Evolutionary conservation across 2,329 filamentous ascomycete species (phyloP).

Genomic region (Xylaria hypoxylon): DNA sequence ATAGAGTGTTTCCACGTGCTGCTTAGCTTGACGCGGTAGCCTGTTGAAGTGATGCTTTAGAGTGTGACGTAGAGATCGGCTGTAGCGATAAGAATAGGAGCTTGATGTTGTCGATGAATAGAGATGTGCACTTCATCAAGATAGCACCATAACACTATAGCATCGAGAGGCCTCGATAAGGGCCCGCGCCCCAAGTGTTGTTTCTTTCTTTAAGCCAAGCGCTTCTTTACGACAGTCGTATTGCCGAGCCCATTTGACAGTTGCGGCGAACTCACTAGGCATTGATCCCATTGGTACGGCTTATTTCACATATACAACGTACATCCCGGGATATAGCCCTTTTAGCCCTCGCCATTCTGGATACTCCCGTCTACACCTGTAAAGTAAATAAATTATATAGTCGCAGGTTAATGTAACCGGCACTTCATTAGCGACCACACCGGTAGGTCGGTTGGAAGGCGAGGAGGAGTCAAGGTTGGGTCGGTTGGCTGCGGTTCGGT

Average conservation of each 20-base stretch:
- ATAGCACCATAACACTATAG: constrained; percentile 8
- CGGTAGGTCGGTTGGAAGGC: constrained; percentile 14
- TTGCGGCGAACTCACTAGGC: constrained; percentile 20
- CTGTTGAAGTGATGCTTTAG: background rate
- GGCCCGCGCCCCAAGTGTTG: background rate
- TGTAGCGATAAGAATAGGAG: constrained; percentile 13
- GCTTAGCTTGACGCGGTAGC: background rate
- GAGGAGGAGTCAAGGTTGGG: constrained; percentile 7
- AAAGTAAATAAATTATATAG: constrained; percentile 31
- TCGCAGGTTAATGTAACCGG: constrained; percentile 28
- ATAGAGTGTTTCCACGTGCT: background rate
- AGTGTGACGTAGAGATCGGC: background rate
- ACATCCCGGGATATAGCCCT: constrained; percentile 30
- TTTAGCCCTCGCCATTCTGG: constrained; percentile 32
- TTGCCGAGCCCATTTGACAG: constrained; percentile 30
- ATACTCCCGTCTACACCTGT: constrained; percentile 20
- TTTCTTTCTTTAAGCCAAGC: constrained; percentile 16
- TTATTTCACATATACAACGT: constrained; percentile 29
- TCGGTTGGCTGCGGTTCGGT: constrained; percentile 22
- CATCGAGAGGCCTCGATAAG: constrained; percentile 3
- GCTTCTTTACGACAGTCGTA: constrained; percentile 1
- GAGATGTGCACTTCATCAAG: background rate
- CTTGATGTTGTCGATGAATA: background rate
- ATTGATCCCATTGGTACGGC: constrained; percentile 36
- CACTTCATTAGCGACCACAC: constrained; percentile 25